phyloP scores from a whole-genome alignment of 768 basidiomycete species.

The Leccinum uliginosum region DNA sequence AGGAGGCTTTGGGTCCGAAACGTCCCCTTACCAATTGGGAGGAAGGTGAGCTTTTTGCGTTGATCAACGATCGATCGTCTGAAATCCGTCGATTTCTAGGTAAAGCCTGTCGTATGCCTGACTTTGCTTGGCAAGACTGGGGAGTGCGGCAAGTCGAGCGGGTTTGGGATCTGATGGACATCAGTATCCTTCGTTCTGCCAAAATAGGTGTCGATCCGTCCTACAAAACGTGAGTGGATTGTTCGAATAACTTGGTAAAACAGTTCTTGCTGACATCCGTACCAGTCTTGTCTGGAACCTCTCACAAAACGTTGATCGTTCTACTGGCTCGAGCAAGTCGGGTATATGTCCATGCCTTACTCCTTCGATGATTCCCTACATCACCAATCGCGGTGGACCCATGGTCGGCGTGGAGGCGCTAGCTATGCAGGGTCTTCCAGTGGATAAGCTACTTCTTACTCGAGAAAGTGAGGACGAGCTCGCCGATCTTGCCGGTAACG shows the following conservation, averaged over 20 bases:
- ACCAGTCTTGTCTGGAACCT: slow-evolving; percentile 89
- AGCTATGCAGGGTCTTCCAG: slow-evolving; percentile 90
- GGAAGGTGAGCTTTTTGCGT: slow-evolving; percentile 53
- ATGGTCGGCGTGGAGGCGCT: slow-evolving; percentile 93
- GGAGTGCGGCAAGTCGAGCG: slow-evolving; percentile 88
- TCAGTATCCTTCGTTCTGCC: slow-evolving; percentile 78
- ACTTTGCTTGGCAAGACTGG: slow-evolving; percentile 95
- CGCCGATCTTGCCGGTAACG: slow-evolving; percentile 92
- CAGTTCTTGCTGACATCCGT: slow-evolving; percentile 1
- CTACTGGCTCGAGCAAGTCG: slow-evolving; percentile 71
- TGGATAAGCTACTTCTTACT: slow-evolving; percentile 87
- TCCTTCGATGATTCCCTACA: slow-evolving; percentile 94
- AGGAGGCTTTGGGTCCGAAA: slow-evolving; percentile 77
- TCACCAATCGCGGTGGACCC: slow-evolving; percentile 93
- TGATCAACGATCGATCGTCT: background rate
- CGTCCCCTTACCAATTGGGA: slow-evolving; percentile 92
- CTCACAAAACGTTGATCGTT: slow-evolving; percentile 93
- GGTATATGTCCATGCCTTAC: slow-evolving; percentile 93
- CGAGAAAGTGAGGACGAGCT: slow-evolving; percentile 92
- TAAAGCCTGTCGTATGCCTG: slow-evolving; percentile 79
- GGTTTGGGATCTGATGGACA: slow-evolving; percentile 95
- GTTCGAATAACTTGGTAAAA: background rate
- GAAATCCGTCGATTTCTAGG: slow-evolving; percentile 37
- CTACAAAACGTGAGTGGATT: slow-evolving; percentile 73
- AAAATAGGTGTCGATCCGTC: slow-evolving; percentile 77